Base-by-base conservation (phyloP, 208 protist genomes). In the Chromosphaera perkinsii region DNA sequence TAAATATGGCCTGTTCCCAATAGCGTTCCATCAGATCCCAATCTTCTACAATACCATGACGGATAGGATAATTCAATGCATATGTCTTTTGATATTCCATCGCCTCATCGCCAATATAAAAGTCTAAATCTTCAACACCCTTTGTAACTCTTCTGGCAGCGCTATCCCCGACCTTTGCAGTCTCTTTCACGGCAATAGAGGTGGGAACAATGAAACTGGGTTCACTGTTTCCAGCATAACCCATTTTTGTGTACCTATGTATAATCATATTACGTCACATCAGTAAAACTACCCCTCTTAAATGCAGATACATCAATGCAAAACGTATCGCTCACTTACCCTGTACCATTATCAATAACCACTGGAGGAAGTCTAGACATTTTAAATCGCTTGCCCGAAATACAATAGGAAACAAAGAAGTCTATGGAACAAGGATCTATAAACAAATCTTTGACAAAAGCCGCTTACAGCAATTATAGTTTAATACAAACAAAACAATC, bases 261-360 rank as follows among this genome's bases (percentile, higher is more conserved):
- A 58, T 10, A 45, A 26, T 35, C 51, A 3, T 4, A 39, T 58
- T 29, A 29, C 7, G 9, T 12, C 14, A 29, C 20, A 47, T 20
- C 14, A 47, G 20, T 12, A 22, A 47, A 12, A 20, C 42, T 22
- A 22, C 20, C 42, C 10, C 49, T 29, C 10, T 22, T 29, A 55
- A 22, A 55, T 32, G 12, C 10, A 55, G 40, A 62, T 27, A 56
- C n/a, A n/a, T n/a, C 56, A 62, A 62, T 24, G 9, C 12, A n/a
- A 24, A 47, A 45, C 9, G n/a, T 47, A 42, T 9, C 49, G 7
- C 7, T 10, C 10, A 69, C 73, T 36, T 72, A 88, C 63, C 92
- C 91, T 3, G 94, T 98, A 66, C 95, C 95, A 81, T 94, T 94
- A 79, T 97, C 94, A 59, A 98, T 96, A n/a, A 98, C 91, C 42